phyloP scores from a whole-genome alignment of 2,329 filamentous ascomycete genomes.

The Ascochyta koolunga region DNA sequence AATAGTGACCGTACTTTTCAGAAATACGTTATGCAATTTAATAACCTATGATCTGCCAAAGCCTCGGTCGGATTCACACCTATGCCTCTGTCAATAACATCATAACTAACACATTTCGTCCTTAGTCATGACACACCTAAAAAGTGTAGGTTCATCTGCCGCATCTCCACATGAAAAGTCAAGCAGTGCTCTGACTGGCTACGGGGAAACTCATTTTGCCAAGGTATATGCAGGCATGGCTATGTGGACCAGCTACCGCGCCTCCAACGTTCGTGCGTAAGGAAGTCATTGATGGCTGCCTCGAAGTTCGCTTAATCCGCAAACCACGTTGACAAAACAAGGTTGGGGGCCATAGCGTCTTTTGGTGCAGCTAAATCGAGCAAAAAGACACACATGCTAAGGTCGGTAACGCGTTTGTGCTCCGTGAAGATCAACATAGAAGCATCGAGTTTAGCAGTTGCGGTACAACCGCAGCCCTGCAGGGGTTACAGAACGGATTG shows the following conservation, averaged over 20 bases:
- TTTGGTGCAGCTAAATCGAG: neutral
- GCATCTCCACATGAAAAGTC: neutral
- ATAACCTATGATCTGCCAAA: neutral
- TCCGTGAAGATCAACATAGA: slow-evolving; percentile 17
- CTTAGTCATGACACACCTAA: neutral
- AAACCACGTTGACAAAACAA: slow-evolving; percentile 1
- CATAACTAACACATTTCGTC: neutral
- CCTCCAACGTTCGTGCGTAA: slow-evolving; percentile 5
- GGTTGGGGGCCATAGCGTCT: neutral
- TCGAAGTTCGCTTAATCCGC: neutral
- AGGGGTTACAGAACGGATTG: slow-evolving; percentile 10
- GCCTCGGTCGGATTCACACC: neutral
- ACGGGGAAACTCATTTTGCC: neutral
- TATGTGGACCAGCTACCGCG: neutral
- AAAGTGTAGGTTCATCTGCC: neutral
- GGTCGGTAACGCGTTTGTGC: slow-evolving; percentile 6
- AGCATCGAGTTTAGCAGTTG: slow-evolving; percentile 8
- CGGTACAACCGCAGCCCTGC: slow-evolving; percentile 6
- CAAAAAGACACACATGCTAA: slow-evolving; percentile 5
- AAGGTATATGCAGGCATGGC: neutral
- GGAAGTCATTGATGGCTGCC: slow-evolving; percentile 3
- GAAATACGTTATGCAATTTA: neutral
- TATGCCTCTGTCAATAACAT: neutral
- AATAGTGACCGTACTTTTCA: slow-evolving; percentile 6
- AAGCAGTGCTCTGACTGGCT: neutral